phyloP scores from a whole-genome alignment of 148 eudicot genomes.

The Camellia japonica region DNA sequence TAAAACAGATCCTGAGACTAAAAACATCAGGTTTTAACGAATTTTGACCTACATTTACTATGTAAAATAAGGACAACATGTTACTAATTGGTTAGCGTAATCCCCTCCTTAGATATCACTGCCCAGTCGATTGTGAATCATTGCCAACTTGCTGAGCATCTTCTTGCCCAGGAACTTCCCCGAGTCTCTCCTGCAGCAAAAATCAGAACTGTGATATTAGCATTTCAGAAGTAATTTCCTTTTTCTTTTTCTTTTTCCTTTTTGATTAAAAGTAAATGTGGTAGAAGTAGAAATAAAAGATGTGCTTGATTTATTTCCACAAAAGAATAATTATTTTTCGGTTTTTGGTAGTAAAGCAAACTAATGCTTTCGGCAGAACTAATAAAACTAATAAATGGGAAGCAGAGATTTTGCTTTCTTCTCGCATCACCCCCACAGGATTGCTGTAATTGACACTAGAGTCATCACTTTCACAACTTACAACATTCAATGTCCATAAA shows the following conservation, averaged over 20 bases:
- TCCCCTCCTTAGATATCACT: conserved; percentile 35
- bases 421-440: background rate
- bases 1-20: conserved; percentile 18
- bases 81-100: conserved; percentile 49
- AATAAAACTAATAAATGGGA: background rate
- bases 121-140: conserved; percentile 34
- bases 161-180: conserved; percentile 56
- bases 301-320: background rate
- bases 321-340: background rate
- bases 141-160: conserved; percentile 29
- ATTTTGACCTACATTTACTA: conserved; percentile 34
- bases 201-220: background rate
- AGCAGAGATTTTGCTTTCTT: background rate
- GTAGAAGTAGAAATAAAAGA: too few species aligned
- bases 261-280: conserved; percentile 15
- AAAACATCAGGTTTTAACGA: conserved; percentile 23
- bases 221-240: conserved; percentile 13
- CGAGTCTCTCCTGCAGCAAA: conserved; percentile 77
- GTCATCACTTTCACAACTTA: background rate
- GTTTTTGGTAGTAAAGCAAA: background rate
- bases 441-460: background rate
- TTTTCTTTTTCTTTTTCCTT: conserved; percentile 51
- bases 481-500: background rate
- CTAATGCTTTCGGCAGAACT: background rate
- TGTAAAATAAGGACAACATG: conserved; percentile 22